Conservation (phyloP, 768 basidiomycete genomes). For the Hirschioporus abietinus region DNA sequence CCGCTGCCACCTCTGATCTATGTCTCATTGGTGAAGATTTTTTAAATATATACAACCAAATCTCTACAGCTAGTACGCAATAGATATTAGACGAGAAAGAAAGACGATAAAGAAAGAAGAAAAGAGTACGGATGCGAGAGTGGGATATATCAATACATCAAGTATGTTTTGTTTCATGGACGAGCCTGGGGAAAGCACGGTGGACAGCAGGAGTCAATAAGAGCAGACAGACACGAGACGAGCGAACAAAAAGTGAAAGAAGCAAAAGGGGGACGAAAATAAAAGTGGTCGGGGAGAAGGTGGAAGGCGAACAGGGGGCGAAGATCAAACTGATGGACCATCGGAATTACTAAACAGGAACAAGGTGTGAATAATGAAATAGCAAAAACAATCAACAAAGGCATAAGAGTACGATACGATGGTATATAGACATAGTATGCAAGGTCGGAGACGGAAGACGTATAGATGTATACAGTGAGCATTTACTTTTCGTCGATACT, state of each 20-base stretch:
- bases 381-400: neutral
- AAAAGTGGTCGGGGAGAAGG: too few species aligned
- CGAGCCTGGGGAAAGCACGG: neutral
- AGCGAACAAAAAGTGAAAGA: neutral
- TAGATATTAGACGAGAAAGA: too few species aligned
- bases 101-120: neutral
- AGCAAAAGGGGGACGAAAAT: neutral
- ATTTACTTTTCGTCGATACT: neutral
- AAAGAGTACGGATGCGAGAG: neutral
- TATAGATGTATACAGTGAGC: too few species aligned
- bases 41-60: too few species aligned
- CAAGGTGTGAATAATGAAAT: neutral
- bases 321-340: neutral
- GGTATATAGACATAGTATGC: neutral
- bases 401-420: neutral
- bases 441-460: neutral
- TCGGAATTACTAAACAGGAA: neutral
- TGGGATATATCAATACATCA: neutral
- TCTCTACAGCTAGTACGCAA: too few species aligned
- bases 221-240: neutral
- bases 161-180: neutral
- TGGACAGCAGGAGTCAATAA: neutral
- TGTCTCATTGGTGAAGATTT: too few species aligned
- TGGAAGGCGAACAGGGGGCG: neutral
- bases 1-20: too few species aligned